A percentile compares a stretch with the other conserved stretches of the same genome.
Conservation (phyloP, 129 eudicot genomes). For the Smallanthus sonchifolius region DNA sequence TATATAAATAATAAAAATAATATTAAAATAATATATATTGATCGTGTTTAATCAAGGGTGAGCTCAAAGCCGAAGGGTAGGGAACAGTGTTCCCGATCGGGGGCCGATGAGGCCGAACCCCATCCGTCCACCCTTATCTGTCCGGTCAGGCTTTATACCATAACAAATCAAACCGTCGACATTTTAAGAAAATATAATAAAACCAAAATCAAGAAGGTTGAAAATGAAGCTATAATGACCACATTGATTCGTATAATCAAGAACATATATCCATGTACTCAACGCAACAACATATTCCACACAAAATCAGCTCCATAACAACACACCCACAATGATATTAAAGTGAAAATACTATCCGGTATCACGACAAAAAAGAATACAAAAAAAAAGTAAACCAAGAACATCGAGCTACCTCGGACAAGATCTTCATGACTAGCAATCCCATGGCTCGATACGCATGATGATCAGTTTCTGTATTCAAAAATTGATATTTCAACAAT, state of each 20-base stretch:
- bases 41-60: too few species aligned
- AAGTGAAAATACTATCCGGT: conserved; percentile 11
- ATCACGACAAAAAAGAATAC: background rate
- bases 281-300: conserved; percentile 21
- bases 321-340: conserved; percentile 22
- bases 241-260: conserved; percentile 9
- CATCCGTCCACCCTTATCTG: too few species aligned
- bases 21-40: too few species aligned
- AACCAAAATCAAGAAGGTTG: background rate
- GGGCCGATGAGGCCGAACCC: too few species aligned
- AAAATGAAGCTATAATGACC: conserved; percentile 5
- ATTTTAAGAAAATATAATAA: background rate
- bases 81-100: too few species aligned
- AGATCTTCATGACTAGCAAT: conserved; percentile 16
- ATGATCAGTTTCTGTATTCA: conserved; percentile 25
- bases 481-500: background rate
- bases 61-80: too few species aligned
- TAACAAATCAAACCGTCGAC: background rate
- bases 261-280: conserved; percentile 8
- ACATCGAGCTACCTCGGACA: conserved; percentile 7
- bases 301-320: conserved; percentile 24
- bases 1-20: too few species aligned
- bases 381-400: conserved; percentile 12
- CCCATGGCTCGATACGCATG: conserved; percentile 6
- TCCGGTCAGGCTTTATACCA: background rate